A percentile compares a stretch with the other conserved stretches of the same genome.
phyloP scores from a whole-genome alignment of 163 green algal genomes.

The Chlorella variabilis region DNA sequence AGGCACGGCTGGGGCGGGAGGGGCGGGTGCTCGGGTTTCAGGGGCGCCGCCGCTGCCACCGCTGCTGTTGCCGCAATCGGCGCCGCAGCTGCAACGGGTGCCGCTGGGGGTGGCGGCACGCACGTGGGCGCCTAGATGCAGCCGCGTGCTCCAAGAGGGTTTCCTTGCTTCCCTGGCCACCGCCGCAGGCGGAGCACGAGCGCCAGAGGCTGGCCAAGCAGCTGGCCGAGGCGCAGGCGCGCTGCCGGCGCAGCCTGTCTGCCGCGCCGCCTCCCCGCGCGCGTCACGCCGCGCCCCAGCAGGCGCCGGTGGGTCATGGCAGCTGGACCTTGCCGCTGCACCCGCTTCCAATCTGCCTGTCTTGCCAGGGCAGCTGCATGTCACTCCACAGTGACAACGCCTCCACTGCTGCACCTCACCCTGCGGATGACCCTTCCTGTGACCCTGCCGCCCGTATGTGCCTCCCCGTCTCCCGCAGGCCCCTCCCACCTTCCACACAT shows the following conservation, averaged over 20 bases:
- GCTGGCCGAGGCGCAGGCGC: neutral
- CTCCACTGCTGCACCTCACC: neutral
- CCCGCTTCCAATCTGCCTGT: too few species aligned
- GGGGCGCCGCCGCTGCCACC: neutral
- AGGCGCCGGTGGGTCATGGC: neutral
- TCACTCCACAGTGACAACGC: too few species aligned
- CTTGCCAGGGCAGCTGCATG: too few species aligned
- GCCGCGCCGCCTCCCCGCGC: neutral
- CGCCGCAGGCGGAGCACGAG: neutral
- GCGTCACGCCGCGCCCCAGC: neutral
- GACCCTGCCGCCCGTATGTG: too few species aligned
- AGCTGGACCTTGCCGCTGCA: neutral
- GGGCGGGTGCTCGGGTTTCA: neutral
- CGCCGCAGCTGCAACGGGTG: too few species aligned
- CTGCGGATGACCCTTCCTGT: too few species aligned
- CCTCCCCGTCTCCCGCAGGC: neutral
- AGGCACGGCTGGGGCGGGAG: neutral
- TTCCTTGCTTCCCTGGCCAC: neutral
- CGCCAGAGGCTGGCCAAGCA: constrained; percentile 4
- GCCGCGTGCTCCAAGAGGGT: neutral
- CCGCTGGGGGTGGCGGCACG: too few species aligned
- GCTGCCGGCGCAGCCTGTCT: constrained; percentile 1
- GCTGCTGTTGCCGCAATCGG: neutral
- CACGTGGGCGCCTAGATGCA: too few species aligned
- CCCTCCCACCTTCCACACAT: neutral